These are phyloP conservation scores for Fusarium nelsonii DNA, from an alignment of 2,329 filamentous ascomycete species.

Conservation along the genomic window DNA sequence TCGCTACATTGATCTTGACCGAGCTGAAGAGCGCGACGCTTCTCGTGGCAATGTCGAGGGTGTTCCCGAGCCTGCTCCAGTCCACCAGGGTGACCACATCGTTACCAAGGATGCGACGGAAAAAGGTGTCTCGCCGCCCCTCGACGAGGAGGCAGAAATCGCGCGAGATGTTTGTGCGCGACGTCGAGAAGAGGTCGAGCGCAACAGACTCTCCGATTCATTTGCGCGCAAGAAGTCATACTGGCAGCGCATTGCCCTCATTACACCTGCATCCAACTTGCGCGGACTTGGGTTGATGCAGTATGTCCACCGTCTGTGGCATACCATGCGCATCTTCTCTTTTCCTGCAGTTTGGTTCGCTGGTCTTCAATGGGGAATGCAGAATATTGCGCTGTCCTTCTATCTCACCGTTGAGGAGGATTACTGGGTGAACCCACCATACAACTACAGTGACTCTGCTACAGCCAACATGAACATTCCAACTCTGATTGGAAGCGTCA, in stretches of 20 bases:
- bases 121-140: conserved; percentile 10
- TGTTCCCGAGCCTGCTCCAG: conserved; percentile 8
- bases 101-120: conserved; percentile 12
- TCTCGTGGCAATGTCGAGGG: conserved; percentile 34
- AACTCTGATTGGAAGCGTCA: conserved; percentile 64
- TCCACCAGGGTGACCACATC: not conserved
- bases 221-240: conserved; percentile 61
- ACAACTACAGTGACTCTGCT: conserved; percentile 65
- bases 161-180: conserved; percentile 30
- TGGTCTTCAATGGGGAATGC: conserved; percentile 69
- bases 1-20: conserved; percentile 50
- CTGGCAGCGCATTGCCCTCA: conserved; percentile 66
- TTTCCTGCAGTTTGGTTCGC: conserved; percentile 70
- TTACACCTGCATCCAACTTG: conserved; percentile 67
- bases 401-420: conserved; percentile 70
- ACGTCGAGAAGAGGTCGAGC: conserved; percentile 33
- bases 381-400: conserved; percentile 71
- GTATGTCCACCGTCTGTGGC: conserved; percentile 64
- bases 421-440: conserved; percentile 65
- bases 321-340: conserved; percentile 68
- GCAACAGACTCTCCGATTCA: conserved; percentile 39
- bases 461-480: conserved; percentile 71
- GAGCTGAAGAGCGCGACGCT: conserved; percentile 13
- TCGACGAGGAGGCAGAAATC: conserved; percentile 24
- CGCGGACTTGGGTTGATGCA: conserved; percentile 66